Evolutionary conservation across 208 protist species (phyloP).

Genomic region (Leishmania tarentolae): DNA sequence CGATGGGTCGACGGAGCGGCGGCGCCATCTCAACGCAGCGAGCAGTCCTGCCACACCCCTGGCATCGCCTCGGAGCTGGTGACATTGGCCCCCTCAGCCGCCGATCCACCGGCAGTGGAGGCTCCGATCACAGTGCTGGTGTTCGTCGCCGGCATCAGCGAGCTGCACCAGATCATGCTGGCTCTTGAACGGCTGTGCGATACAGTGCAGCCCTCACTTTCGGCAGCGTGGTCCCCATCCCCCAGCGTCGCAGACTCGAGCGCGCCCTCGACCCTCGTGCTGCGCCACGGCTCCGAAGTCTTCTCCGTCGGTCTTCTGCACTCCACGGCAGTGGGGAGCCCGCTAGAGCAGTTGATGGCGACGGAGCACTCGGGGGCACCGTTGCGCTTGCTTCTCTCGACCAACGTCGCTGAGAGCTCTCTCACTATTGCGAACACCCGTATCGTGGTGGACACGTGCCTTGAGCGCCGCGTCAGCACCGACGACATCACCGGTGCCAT

Average conservation of each 20-base stretch:
- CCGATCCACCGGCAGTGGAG: background rate
- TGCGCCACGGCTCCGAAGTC: slow-evolving; percentile 48
- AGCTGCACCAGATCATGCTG: slow-evolving; percentile 68
- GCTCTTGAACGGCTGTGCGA: slow-evolving; percentile 54
- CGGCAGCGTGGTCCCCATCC: background rate
- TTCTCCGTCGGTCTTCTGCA: slow-evolving; percentile 73
- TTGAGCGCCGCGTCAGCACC: slow-evolving; percentile 49
- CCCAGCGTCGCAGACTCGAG: background rate
- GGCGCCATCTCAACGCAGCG: background rate
- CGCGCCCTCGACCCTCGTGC: slow-evolving; percentile 23
- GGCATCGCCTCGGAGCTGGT: background rate
- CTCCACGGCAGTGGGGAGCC: slow-evolving; percentile 60
- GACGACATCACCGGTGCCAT: slow-evolving; percentile 65
- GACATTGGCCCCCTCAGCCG: background rate
- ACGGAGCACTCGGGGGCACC: slow-evolving; percentile 28
- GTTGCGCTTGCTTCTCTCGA: slow-evolving; percentile 71
- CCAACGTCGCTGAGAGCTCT: slow-evolving; percentile 76
- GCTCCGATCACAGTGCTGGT: slow-evolving; percentile 61
- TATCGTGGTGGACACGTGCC: slow-evolving; percentile 67
- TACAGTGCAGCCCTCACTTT: background rate
- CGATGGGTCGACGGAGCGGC: slow-evolving; percentile 19
- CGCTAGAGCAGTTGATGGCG: slow-evolving; percentile 53
- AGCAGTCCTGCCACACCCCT: background rate
- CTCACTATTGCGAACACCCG: slow-evolving; percentile 78
- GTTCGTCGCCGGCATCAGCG: slow-evolving; percentile 75